phyloP scores from a whole-genome alignment of 2,329 filamentous ascomycete species.

The Colletotrichum navitas region DNA sequence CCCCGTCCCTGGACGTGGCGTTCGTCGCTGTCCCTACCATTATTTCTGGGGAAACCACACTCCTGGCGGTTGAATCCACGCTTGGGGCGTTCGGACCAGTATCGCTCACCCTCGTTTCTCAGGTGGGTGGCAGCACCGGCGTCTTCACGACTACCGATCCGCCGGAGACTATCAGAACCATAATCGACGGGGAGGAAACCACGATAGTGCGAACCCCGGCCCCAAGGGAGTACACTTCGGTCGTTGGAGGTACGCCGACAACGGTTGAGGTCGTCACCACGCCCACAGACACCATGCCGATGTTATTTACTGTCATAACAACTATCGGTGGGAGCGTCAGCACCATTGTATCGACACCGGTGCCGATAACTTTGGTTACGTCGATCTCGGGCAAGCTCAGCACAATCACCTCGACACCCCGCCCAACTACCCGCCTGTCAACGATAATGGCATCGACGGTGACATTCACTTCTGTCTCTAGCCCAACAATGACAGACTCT shows the following conservation, averaged over 20 bases:
- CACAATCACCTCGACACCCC: slow-evolving; percentile 49
- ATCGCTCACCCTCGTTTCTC: slow-evolving; percentile 45
- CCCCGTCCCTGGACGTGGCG: slow-evolving; percentile 22
- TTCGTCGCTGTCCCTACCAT: slow-evolving; percentile 25
- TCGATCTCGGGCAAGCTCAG: slow-evolving; percentile 47
- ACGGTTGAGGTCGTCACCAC: slow-evolving; percentile 47
- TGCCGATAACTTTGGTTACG: slow-evolving; percentile 45
- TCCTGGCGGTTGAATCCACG: slow-evolving; percentile 10
- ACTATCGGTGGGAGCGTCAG: slow-evolving; percentile 46
- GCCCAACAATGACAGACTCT: slow-evolving; percentile 19
- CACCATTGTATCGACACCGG: slow-evolving; percentile 29
- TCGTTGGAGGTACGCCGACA: slow-evolving; percentile 46
- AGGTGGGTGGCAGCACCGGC: slow-evolving; percentile 45
- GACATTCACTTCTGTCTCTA: slow-evolving; percentile 45
- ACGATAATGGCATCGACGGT: slow-evolving; percentile 45
- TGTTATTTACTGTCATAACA: slow-evolving; percentile 45
- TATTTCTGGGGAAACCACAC: not conserved
- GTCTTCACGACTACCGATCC: slow-evolving; percentile 45
- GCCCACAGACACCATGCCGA: slow-evolving; percentile 44
- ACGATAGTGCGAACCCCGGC: slow-evolving; percentile 46
- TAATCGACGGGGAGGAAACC: slow-evolving; percentile 45
- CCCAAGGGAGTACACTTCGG: slow-evolving; percentile 46
- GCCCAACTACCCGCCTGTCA: slow-evolving; percentile 44
- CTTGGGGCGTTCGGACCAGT: slow-evolving; percentile 43
- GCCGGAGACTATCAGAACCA: slow-evolving; percentile 45